Base-by-base conservation (phyloP, 148 eudicot species). In the Chenopodium formosanum region DNA sequence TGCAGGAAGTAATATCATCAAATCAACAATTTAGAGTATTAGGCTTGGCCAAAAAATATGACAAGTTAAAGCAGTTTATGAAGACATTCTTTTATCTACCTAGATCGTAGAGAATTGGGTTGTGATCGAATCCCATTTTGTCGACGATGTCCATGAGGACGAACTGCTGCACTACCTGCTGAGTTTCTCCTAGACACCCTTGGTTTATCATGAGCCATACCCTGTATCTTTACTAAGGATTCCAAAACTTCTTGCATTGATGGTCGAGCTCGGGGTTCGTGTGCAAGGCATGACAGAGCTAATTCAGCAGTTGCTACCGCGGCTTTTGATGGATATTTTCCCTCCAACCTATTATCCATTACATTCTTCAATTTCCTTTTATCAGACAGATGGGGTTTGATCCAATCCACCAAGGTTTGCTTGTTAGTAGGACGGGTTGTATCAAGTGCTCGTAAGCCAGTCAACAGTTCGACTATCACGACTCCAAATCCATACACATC, bases 401-500 rank as follows among this genome's bases (percentile, higher is more conserved):
- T 85, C 97, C 97, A 94, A 20, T 92, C 94, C 5, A 76, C 85
- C 75, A 94, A 82, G 56, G 29, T 88, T 0, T 86, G 87, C 56
- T 83, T 84, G 50, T 87, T 91, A 60, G 23, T 80, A 1, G 94
- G 91, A 11, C 97, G 97, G 73, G 34, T 87, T 40, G 69, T 20
- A 75, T 94, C 97, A 0, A 90, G 83, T 47, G 91, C 95, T 52
- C 91, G 90, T 53, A 86, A 65, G 3, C 94, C 92, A 3, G 97
- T 93, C 3, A 94, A 86, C 80, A 94, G 88, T 85, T 94, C 95
- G 8, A 87, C 90, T 83, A 94, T 20, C 10, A 94, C 98, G 9
- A 94, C 94, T 1, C 98, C 98, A 53, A 93, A 94, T 44, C 93
- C 90, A 40, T 94, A 93, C 44, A 93, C 97, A 17, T 94, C 97